Base-by-base conservation (phyloP, 2,329 filamentous ascomycete genomes). In the Ophiocordyceps camponoti-saundersi region DNA sequence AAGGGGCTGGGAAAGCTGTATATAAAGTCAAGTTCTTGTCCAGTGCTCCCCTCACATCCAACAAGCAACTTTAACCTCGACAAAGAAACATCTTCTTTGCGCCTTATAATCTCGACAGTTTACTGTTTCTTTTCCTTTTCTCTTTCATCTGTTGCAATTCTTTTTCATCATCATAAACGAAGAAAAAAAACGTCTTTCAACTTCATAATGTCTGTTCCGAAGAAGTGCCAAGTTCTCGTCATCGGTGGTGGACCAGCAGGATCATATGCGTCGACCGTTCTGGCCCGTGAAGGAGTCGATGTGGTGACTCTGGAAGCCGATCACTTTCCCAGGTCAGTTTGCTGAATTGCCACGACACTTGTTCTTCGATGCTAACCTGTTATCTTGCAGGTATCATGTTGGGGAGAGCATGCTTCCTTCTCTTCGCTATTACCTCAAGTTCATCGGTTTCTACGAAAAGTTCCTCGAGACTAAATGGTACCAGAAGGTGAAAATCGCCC, bases 401-500 rank as follows among this genome's bases (percentile, higher is more conserved):
- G 62, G 63, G 2, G 62, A 65, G 46, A 61, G 58, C 47, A 61
- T 61, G 53, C 54, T 65, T 29, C 54, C 61, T 0, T 65, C 62
- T 0, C 57, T 69, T 32, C 62, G 67, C 2, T 55, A 67, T 44
- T 66, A 68, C 34, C 51, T 72, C 1, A 52, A 60, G 8, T 70
- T 71, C 47, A 65, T 71, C 30, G 69, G 68, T 40, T 50, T 65
- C 0, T 60, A 71, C 18, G 51, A 59, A 1, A 61, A 50, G 1
- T 70, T 69, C 48, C 55, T 64, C 23, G 41, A 46, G 7, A 20
- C 22, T 3, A 20, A 20, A 2, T 20, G 40, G n/a, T 13, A 13
- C 6, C 3, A 4, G 10, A 21, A 20, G 18, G n/a, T 46, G 3
- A 42, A 8, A n/a, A n/a, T n/a, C n/a, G n/a, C n/a, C n/a, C n/a